Percentiles rank a stretch among this genome's conserved stretches.
Conservation (phyloP, 176 grass and related monocot genomes). For the Hordeum vulgare region MorexV3_pseudomolecules_assembly NC_058522.1:125686737-125687236, state of each 20-base stretch:
- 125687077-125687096: not conserved
- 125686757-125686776: constrained; percentile 17
- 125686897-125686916: not conserved
- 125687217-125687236: constrained; percentile 70
- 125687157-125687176: constrained; percentile 43
- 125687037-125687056: not conserved
- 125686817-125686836: not conserved
- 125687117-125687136: constrained; percentile 18
- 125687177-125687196: constrained; percentile 58
- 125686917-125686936: not conserved
- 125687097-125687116: constrained; percentile 5
- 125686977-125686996: not conserved
- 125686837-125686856: not conserved
- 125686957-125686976: constrained; percentile 31
- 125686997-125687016: constrained; percentile 41
- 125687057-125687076: constrained; percentile 24
- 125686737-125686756: constrained; percentile 27
- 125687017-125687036: constrained; percentile 16
- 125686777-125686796: not conserved
- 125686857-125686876: not conserved
- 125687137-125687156: constrained; percentile 8
- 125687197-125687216: constrained; percentile 55
- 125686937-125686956: not conserved
- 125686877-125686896: not conserved
- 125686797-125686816: not conserved